These are phyloP conservation scores for Stereocaulon alpinum DNA, from an alignment of 495 filamentous ascomycete genomes.

Conservation along the genomic window DNA sequence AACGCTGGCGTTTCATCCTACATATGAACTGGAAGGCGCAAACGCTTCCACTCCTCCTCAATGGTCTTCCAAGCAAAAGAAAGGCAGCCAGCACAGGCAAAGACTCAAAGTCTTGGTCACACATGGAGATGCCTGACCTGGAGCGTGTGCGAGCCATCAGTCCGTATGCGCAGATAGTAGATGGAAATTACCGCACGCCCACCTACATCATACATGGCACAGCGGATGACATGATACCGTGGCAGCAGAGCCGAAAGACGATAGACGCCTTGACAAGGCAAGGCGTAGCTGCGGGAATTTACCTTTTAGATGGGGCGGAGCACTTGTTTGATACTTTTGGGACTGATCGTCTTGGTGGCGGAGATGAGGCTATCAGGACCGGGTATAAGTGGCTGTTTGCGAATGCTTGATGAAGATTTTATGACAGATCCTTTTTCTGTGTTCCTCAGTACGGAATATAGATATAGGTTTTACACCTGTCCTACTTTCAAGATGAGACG, in stretches of 20 bases:
- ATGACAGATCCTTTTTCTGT: too few species aligned
- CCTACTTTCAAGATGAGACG: too few species aligned
- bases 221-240: constrained; percentile 35
- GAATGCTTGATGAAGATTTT: too few species aligned
- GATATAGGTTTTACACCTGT: too few species aligned
- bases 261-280: constrained; percentile 21
- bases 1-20: constrained; percentile 30
- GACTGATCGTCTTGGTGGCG: too few species aligned
- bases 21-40: constrained; percentile 40
- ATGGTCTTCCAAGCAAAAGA: constrained; percentile 19
- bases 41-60: constrained; percentile 30
- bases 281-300: constrained; percentile 16
- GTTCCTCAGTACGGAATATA: too few species aligned
- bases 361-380: too few species aligned
- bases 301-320: constrained; percentile 14
- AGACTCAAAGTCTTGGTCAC: constrained; percentile 8
- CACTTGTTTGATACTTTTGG: constrained; percentile 29
- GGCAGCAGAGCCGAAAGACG: constrained; percentile 29
- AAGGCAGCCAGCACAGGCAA: background rate
- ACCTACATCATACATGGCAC: constrained; percentile 39
- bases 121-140: background rate
- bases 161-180: constrained; percentile 30
- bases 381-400: too few species aligned
- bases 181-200: constrained; percentile 31
- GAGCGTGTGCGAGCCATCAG: constrained; percentile 25